Conservation (phyloP, 768 basidiomycete species). For the Auricularia cornea region DNA sequence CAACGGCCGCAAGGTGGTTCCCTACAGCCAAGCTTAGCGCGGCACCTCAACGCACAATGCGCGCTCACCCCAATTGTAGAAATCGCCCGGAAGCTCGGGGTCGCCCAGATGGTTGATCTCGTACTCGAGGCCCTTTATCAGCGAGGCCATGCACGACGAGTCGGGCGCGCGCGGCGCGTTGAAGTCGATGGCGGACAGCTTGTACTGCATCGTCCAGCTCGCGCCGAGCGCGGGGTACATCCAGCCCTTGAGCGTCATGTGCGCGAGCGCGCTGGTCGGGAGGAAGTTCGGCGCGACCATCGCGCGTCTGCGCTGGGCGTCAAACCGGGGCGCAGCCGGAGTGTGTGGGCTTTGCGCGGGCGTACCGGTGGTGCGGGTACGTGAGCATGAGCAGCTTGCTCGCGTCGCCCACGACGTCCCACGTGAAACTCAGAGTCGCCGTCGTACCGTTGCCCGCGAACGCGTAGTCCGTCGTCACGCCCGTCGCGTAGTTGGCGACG, state of each 20-base stretch:
- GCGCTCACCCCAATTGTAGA: constrained; percentile 22
- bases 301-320: background rate
- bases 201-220: constrained; percentile 23
- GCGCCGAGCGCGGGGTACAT: constrained; percentile 28
- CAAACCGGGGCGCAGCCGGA: too few relatives aligned
- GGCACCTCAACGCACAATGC: too few relatives aligned
- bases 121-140: constrained; percentile 22
- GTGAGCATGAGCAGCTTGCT: constrained; percentile 23
- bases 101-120: background rate
- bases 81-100: constrained; percentile 15
- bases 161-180: constrained; percentile 26
- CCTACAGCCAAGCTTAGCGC: constrained; percentile 2
- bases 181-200: constrained; percentile 25
- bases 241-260: constrained; percentile 26
- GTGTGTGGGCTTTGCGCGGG: too few relatives aligned
- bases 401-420: constrained; percentile 19
- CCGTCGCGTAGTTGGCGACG: constrained; percentile 22
- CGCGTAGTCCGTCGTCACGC: constrained; percentile 21
- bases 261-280: constrained; percentile 16
- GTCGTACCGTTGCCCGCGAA: constrained; percentile 21
- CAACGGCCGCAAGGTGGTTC: constrained; percentile 18
- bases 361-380: constrained; percentile 29
- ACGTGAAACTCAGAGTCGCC: constrained; percentile 25
- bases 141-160: constrained; percentile 19
- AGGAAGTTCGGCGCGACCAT: constrained; percentile 17